These are phyloP conservation scores for Suhomyces emberorum DNA, from an alignment of 805 yeast genomes.

Conservation along the genomic window DNA sequence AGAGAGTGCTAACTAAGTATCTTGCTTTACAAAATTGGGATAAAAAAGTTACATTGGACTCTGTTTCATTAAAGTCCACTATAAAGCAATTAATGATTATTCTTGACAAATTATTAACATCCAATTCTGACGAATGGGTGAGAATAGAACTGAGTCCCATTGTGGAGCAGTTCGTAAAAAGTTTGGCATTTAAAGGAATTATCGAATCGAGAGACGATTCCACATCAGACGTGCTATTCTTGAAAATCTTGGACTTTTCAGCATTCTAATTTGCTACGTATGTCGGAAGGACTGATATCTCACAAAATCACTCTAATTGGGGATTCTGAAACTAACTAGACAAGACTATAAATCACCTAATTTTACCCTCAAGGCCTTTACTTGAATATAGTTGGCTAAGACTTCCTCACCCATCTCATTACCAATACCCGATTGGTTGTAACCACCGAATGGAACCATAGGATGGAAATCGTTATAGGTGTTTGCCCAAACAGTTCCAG, in stretches of 20 bases:
- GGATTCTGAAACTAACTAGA: too few species aligned
- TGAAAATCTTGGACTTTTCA: conserved; percentile 5
- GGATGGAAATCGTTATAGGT: conserved; percentile 41
- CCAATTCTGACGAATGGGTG: conserved; percentile 3
- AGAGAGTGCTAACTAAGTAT: conserved; percentile 17
- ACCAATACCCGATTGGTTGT: conserved; percentile 37
- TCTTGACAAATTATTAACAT: conserved; percentile 2
- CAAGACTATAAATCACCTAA: too few species aligned
- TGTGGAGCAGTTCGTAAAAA: conserved; percentile 3
- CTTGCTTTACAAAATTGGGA: conserved; percentile 22
- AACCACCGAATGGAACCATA: conserved; percentile 42
- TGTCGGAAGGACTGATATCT: too few species aligned
- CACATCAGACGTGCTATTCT: conserved; percentile 1
- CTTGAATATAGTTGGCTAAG: conserved; percentile 27
- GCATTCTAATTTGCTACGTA: too few species aligned
- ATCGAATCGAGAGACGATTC: conserved; percentile 6
- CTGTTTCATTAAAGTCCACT: conserved; percentile 11
- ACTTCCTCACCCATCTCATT: conserved; percentile 33
- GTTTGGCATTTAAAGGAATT: conserved; percentile 10
- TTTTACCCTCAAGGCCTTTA: conserved; percentile 31
- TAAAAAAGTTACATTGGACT: conserved; percentile 16
- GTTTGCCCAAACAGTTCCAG: conserved; percentile 47
- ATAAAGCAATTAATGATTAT: conserved; percentile 10
- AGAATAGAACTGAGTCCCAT: background rate
- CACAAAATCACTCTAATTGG: too few species aligned